A percentile compares a stretch with the other conserved stretches of the same genome.
These are phyloP conservation scores for Papilionanthe hybrid DNA, from an alignment of 116 monocot genomes.

Conservation along the genomic window DNA sequence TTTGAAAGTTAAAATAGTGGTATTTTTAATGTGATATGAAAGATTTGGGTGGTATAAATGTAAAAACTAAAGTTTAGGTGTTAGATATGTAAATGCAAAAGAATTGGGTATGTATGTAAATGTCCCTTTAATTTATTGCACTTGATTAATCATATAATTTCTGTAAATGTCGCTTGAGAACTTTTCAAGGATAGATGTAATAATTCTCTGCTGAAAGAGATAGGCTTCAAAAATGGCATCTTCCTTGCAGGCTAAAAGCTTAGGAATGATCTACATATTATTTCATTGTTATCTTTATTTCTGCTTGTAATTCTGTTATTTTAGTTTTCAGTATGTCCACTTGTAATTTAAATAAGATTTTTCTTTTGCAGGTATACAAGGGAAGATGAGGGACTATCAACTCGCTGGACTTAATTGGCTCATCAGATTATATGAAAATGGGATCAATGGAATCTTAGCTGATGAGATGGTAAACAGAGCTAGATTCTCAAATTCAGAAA, in stretches of 20 bases:
- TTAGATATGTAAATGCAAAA: too few species aligned
- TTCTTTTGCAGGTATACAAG: slow-evolving; percentile 78
- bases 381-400: slow-evolving; percentile 97
- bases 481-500: neutral
- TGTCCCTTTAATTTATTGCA: neutral
- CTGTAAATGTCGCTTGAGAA: neutral
- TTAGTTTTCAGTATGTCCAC: neutral
- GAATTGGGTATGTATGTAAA: too few species aligned
- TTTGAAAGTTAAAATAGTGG: too few species aligned
- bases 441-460: slow-evolving; percentile 99
- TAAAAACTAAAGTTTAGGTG: too few species aligned
- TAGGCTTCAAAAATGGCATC: neutral
- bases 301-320: neutral
- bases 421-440: slow-evolving; percentile 96
- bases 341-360: neutral
- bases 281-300: slow-evolving; percentile 1
- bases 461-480: slow-evolving; percentile 88
- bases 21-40: too few species aligned
- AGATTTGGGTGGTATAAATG: too few species aligned
- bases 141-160: neutral
- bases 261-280: neutral
- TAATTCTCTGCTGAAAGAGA: neutral
- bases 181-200: neutral
- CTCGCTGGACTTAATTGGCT: slow-evolving; percentile 97
- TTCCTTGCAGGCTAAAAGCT: neutral